These are phyloP conservation scores for Chaetomiaceae sp. DNA, from an alignment of 2,329 filamentous ascomycete genomes.

Conservation along the genomic window DNA sequence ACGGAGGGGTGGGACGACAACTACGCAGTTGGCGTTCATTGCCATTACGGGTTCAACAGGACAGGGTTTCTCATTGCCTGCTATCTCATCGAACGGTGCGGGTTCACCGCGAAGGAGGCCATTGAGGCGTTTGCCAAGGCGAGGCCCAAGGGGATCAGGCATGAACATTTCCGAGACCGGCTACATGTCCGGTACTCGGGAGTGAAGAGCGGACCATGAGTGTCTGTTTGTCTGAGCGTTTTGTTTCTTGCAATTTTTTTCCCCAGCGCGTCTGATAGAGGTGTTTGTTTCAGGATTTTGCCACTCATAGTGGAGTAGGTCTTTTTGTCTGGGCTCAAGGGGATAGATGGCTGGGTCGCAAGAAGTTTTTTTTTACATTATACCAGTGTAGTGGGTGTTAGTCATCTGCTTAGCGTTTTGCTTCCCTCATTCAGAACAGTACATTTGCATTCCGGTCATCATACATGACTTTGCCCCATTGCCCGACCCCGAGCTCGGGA, in stretches of 20 bases:
- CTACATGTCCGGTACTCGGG: conserved; percentile 71
- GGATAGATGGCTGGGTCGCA: conserved; percentile 10
- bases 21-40: conserved; percentile 76
- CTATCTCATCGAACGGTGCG: conserved; percentile 80
- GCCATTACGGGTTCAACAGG: conserved; percentile 93
- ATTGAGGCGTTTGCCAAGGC: conserved; percentile 71
- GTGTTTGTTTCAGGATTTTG: neutral
- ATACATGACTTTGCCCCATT: too few relatives aligned
- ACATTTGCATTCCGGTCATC: too few relatives aligned
- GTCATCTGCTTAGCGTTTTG: neutral
- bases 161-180: conserved; percentile 82
- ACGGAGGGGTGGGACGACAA: conserved; percentile 40
- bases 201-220: conserved; percentile 16
- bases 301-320: too few relatives aligned
- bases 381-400: neutral
- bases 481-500: too few relatives aligned
- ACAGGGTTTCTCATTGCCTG: conserved; percentile 88
- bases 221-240: neutral
- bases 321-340: neutral
- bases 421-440: neutral
- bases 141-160: conserved; percentile 78
- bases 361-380: neutral
- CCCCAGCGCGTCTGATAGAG: neutral
- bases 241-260: neutral
- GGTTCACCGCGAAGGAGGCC: conserved; percentile 68